Evolutionary conservation across 73 alveolate genomes (phyloP).

Genomic region (Tetrahymena malaccensis): DNA sequence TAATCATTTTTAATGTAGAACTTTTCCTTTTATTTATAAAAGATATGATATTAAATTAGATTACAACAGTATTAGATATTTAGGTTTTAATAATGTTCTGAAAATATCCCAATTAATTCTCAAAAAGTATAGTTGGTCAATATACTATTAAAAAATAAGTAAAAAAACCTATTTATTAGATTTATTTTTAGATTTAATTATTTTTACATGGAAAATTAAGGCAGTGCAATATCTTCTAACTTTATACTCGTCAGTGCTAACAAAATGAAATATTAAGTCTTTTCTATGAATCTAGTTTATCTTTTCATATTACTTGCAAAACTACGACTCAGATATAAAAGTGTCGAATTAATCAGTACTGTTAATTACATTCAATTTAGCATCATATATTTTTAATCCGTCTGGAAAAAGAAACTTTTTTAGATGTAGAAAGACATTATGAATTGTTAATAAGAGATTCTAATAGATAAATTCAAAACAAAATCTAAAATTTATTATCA

Average conservation of each 20-base stretch:
- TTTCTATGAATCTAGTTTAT: background rate
- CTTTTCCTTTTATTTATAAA: slow-evolving; percentile 7
- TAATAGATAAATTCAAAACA: no score
- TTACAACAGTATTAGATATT: background rate
- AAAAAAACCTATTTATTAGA: background rate
- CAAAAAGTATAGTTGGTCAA: background rate
- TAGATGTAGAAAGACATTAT: background rate
- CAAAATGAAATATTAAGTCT: background rate
- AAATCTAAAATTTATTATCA: background rate
- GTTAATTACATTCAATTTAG: background rate
- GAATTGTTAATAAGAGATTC: background rate
- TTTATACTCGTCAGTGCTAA: background rate
- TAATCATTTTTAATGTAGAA: slow-evolving; percentile 19
- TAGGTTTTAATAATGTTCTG: no score
- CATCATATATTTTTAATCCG: background rate
- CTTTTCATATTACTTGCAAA: background rate
- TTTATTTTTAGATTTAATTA: background rate
- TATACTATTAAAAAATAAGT: background rate
- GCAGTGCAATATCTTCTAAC: background rate
- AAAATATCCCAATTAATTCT: background rate
- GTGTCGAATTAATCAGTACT: background rate
- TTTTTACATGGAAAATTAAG: background rate
- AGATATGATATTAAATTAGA: background rate
- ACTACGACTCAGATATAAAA: background rate
- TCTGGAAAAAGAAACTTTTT: background rate